Percentiles rank a stretch among this genome's conserved stretches.
Conservation (phyloP, 805 yeast genomes). For the Starmerella etchellsii region DNA sequence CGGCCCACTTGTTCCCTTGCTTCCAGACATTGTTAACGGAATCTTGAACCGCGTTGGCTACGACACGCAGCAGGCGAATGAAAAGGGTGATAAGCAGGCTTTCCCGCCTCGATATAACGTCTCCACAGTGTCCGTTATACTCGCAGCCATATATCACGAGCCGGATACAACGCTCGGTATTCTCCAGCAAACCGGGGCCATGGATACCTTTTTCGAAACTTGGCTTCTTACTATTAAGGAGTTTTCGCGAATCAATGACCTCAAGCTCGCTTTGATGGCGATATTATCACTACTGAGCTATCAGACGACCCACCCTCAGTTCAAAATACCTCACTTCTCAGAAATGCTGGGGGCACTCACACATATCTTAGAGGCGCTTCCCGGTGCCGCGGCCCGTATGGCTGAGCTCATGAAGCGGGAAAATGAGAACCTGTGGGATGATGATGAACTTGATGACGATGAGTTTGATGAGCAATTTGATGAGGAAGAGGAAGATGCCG, state of each 20-base stretch:
- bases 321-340: slow-evolving; percentile 25
- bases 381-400: slow-evolving; percentile 53
- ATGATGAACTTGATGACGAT: slow-evolving; percentile 25
- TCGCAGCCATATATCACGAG: slow-evolving; percentile 52
- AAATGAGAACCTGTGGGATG: slow-evolving; percentile 27
- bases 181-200: slow-evolving; percentile 35
- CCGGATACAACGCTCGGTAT: slow-evolving; percentile 40
- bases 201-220: slow-evolving; percentile 41
- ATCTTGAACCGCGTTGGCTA: slow-evolving; percentile 13
- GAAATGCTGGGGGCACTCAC: slow-evolving; percentile 43
- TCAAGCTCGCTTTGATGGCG: slow-evolving; percentile 63
- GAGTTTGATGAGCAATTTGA: slow-evolving; percentile 23
- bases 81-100: neutral
- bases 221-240: slow-evolving; percentile 53
- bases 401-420: slow-evolving; percentile 52
- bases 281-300: slow-evolving; percentile 38
- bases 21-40: slow-evolving; percentile 11
- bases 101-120: slow-evolving; percentile 33
- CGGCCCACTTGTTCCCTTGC: slow-evolving; percentile 12
- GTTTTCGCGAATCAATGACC: slow-evolving; percentile 62
- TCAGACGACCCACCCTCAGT: slow-evolving; percentile 27
- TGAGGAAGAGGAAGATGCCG: slow-evolving; percentile 11
- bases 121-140: slow-evolving; percentile 45
- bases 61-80: neutral
- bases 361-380: slow-evolving; percentile 44